These are phyloP conservation scores for Apiospora rasikravindrae DNA, from an alignment of 2,329 filamentous ascomycete genomes.

Conservation along the genomic window DNA sequence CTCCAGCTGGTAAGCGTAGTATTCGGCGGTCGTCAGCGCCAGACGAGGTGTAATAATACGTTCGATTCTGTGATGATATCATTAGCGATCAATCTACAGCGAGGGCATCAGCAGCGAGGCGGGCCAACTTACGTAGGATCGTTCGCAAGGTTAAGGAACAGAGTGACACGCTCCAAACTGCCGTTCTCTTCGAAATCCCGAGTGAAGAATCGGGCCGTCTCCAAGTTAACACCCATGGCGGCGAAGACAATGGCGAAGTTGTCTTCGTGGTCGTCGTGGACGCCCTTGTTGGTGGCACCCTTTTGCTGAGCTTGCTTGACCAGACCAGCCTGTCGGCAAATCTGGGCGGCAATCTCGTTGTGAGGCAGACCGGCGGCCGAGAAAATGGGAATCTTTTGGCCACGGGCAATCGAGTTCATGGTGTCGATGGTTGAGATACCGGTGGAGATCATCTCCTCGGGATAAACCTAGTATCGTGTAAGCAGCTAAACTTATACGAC, in stretches of 20 bases:
- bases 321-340: conserved; percentile 94
- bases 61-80: conserved; percentile 72
- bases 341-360: conserved; percentile 99
- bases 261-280: conserved; percentile 96
- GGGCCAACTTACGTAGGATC: conserved; percentile 81
- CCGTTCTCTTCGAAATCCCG: conserved; percentile 99
- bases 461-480: conserved; percentile 74
- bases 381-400: conserved; percentile 99
- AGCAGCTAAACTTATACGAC: conserved; percentile 22
- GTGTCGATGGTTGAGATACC: conserved; percentile 99
- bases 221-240: conserved; percentile 99
- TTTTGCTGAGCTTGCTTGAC: conserved; percentile 67
- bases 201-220: conserved; percentile 98
- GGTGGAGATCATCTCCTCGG: conserved; percentile 99
- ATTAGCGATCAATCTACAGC: neutral
- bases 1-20: conserved; percentile 99
- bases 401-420: conserved; percentile 97
- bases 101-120: neutral
- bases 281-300: conserved; percentile 85
- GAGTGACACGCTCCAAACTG: conserved; percentile 92
- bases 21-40: conserved; percentile 96
- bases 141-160: conserved; percentile 99
- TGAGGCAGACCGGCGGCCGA: conserved; percentile 97
- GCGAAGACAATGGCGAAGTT: conserved; percentile 99
- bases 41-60: conserved; percentile 99